Conservation (phyloP, 2,329 filamentous ascomycete species). For the Arachnomyces sp. region DNA sequence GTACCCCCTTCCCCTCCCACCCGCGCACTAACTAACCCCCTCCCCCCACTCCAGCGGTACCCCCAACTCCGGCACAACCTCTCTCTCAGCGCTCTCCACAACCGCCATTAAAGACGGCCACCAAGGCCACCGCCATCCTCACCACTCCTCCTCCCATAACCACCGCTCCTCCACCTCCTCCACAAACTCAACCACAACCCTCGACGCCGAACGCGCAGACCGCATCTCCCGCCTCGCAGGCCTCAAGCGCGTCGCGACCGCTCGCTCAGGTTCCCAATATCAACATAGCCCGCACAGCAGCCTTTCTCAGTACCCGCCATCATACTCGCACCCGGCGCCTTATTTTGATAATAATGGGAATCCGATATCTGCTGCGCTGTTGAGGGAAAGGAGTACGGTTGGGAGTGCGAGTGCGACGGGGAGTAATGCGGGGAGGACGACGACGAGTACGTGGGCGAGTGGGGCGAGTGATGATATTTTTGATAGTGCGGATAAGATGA, state of each 20-base stretch:
- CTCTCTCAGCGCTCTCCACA: slow-evolving; percentile 82
- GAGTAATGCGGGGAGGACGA: slow-evolving; percentile 61
- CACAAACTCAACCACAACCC: slow-evolving; percentile 58
- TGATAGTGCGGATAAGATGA: slow-evolving; percentile 44
- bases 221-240: slow-evolving; percentile 90
- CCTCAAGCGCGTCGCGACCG: slow-evolving; percentile 77
- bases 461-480: slow-evolving; percentile 47
- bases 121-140: slow-evolving; percentile 64
- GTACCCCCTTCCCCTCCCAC: slow-evolving; percentile 26
- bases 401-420: slow-evolving; percentile 78
- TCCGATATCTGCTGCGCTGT: slow-evolving; percentile 24
- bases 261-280: slow-evolving; percentile 42
- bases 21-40: slow-evolving; percentile 13
- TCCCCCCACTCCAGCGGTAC: slow-evolving; percentile 58
- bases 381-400: slow-evolving; percentile 80
- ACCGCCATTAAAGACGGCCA: slow-evolving; percentile 96
- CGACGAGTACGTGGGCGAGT: slow-evolving; percentile 54
- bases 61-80: slow-evolving; percentile 85
- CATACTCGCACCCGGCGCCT: slow-evolving; percentile 43
- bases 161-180: slow-evolving; percentile 49
- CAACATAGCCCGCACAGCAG: slow-evolving; percentile 1
- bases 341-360: slow-evolving; percentile 63
- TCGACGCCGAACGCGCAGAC: slow-evolving; percentile 87
- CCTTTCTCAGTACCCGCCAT: slow-evolving; percentile 14
- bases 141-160: slow-evolving; percentile 43